Conservation (phyloP, 768 basidiomycete genomes). For the Saitozyma sp. region DNA sequence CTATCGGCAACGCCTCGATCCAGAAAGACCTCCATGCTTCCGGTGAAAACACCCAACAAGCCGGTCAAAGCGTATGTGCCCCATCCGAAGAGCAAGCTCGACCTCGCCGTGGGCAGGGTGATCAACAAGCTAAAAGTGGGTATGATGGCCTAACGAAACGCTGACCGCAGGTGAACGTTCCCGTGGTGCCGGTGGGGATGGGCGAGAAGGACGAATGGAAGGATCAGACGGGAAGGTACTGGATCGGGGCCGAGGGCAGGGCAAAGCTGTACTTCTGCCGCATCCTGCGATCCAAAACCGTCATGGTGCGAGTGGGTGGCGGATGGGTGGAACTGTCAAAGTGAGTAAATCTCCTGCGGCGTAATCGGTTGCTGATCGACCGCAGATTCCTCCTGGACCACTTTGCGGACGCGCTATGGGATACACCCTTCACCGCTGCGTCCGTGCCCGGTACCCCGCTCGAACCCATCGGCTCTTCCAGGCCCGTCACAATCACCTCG, state of each 20-base stretch:
- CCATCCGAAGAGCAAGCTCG: slow-evolving; percentile 85
- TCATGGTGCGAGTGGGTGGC: slow-evolving; percentile 95
- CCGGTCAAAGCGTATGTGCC: slow-evolving; percentile 62
- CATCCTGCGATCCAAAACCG: slow-evolving; percentile 83
- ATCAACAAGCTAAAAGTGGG: slow-evolving; percentile 79
- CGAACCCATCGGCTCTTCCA: not conserved
- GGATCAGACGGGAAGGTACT: slow-evolving; percentile 91
- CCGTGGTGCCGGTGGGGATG: slow-evolving; percentile 43
- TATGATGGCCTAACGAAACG: not conserved
- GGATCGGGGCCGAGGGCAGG: slow-evolving; percentile 86
- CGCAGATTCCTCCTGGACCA: slow-evolving; percentile 42
- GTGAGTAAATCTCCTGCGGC: slow-evolving; percentile 57
- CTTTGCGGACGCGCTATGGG: slow-evolving; percentile 29
- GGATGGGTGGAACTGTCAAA: slow-evolving; percentile 90
- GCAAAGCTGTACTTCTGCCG: slow-evolving; percentile 86
- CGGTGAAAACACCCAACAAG: too few species aligned
- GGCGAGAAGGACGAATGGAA: slow-evolving; percentile 68
- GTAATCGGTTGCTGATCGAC: slow-evolving; percentile 2
- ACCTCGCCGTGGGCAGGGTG: slow-evolving; percentile 88
- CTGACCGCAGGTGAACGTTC: slow-evolving; percentile 37
- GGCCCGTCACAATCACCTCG: not conserved
- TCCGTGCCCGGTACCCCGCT: not conserved
- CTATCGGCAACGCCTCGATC: too few species aligned
- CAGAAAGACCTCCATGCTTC: too few species aligned
- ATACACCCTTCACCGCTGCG: not conserved